Base-by-base conservation (phyloP, 805 yeast species). In the Candida pini region DNA sequence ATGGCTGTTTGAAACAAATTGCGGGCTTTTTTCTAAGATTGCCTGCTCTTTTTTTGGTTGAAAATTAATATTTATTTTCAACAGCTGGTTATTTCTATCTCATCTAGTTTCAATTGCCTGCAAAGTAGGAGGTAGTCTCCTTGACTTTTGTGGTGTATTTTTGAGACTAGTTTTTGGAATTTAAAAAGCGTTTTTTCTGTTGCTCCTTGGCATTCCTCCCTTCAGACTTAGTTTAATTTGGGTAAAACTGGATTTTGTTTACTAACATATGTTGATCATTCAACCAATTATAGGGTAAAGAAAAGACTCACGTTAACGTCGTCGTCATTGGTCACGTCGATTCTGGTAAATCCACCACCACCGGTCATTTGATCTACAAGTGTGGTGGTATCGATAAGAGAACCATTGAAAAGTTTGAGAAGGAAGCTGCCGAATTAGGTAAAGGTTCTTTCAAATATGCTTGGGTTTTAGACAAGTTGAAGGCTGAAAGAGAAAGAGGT, bases 321-420 rank as follows among this genome's bases (percentile, higher is more conserved):
- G 98, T 92, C 73, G 97, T 92, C 69, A 90, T 90, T 73, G 98
- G 97, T 75, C 97, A 90, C 95, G 97, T 92, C 97, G 97, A 90
- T 76, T 89, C 97, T 63, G 90, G 90, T 76, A 85, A 86, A 78
- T 90, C 97, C 52, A 89, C 97, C 67, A 90, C 97, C 73, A 89
- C 97, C 69, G 97, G 97, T 74, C 97, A 89, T 82, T 84, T 89
- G 75, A 88, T 89, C 68, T 89, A 69, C 95, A 88, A 88, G 90
- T 89, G 96, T 78, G 96, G 97, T 84, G 96, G 94, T 82, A 86
- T 86, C 62, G 96, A 88, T 77, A 88, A 87, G 86, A 84, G 96
- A 80, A 88, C 96, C 69, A 87, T 87, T 65, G 96, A 88, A 79
- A 87, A 87, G 86, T 86, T 86, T 74, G 95, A 86, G 76, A 82